A percentile compares a stretch with the other conserved stretches of the same genome.
Evolutionary conservation across 331 rosid genomes (phyloP).

Genomic region (Saraca asoca): DNA sequence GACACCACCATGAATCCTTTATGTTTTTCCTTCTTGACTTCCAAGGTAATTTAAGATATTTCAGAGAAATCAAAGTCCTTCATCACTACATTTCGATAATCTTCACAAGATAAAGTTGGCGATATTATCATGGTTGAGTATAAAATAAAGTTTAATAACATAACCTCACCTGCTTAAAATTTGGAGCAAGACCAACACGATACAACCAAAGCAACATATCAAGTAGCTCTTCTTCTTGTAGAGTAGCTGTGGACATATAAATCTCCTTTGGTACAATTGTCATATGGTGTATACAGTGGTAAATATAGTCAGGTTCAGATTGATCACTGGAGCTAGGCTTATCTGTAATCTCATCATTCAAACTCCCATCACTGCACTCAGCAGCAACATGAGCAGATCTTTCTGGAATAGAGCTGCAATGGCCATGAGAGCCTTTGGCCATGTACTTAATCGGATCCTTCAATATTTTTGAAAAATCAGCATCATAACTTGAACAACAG

Average conservation of each 20-base stretch:
- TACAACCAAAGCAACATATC: conserved; percentile 81
- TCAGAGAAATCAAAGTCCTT: conserved; percentile 18
- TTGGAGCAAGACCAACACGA: conserved; percentile 85
- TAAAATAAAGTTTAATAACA: conserved; percentile 2
- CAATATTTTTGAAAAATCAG: conserved; percentile 62
- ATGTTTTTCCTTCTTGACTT: conserved; percentile 23
- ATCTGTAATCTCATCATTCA: conserved; percentile 80
- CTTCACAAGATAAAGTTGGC: neutral
- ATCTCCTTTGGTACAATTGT: conserved; percentile 67
- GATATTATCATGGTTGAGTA: neutral
- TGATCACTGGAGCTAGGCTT: conserved; percentile 91
- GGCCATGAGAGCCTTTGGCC: conserved; percentile 71
- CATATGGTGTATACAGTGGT: conserved; percentile 57
- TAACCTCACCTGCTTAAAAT: conserved; percentile 79
- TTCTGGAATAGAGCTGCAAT: conserved; percentile 72
- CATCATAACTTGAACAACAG: conserved; percentile 82
- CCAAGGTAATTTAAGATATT: conserved; percentile 3
- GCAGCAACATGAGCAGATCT: conserved; percentile 79
- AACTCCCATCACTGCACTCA: conserved; percentile 80
- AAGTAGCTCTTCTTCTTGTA: conserved; percentile 87
- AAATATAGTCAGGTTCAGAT: conserved; percentile 76
- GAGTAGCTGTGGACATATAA: conserved; percentile 61
- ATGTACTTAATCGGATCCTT: conserved; percentile 68
- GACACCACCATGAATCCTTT: conserved; percentile 17
- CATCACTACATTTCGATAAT: conserved; percentile 14